Conservation (phyloP, 2,329 filamentous ascomycete genomes). For the Penicillium aurantiogriseum region DNA sequence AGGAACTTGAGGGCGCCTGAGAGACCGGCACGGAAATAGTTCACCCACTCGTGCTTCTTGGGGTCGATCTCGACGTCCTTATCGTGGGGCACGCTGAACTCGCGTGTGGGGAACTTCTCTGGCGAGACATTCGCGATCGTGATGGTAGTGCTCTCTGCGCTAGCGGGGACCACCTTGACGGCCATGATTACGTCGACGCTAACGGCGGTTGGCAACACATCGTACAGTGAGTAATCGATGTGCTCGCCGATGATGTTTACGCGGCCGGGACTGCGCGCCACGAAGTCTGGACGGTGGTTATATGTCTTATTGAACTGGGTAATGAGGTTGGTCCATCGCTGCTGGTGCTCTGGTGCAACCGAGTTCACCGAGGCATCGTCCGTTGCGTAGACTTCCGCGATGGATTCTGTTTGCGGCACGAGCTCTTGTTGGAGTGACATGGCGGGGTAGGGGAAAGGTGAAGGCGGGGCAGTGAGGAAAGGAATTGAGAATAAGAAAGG, state of each 20-base stretch:
- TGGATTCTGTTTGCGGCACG: constrained; percentile 72
- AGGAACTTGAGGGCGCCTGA: constrained; percentile 77
- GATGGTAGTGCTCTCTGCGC: constrained; percentile 58
- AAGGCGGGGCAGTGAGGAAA: not conserved
- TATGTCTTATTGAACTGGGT: constrained; percentile 69
- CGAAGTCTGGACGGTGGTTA: constrained; percentile 70
- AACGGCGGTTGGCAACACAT: constrained; percentile 93
- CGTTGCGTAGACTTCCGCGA: constrained; percentile 79
- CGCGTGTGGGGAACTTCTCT: constrained; percentile 70
- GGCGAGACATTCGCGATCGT: constrained; percentile 76
- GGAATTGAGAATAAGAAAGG: constrained; percentile 1
- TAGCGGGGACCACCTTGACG: constrained; percentile 54
- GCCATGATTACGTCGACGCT: constrained; percentile 88
- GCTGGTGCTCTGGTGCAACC: constrained; percentile 64
- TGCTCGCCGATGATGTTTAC: constrained; percentile 99
- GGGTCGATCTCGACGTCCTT: constrained; percentile 76
- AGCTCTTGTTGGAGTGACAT: constrained; percentile 44
- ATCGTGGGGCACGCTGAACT: constrained; percentile 67
- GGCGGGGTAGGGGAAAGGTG: constrained; percentile 23
- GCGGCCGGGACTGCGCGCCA: constrained; percentile 85
- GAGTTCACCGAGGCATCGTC: constrained; percentile 73
- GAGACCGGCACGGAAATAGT: constrained; percentile 95
- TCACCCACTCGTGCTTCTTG: constrained; percentile 87
- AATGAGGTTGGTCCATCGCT: constrained; percentile 74
- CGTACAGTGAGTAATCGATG: constrained; percentile 97